A percentile compares a stretch with the other conserved stretches of the same genome.
Evolutionary conservation across 305 asterid species (phyloP).

Genomic region (Fraxinus velutina): DNA sequence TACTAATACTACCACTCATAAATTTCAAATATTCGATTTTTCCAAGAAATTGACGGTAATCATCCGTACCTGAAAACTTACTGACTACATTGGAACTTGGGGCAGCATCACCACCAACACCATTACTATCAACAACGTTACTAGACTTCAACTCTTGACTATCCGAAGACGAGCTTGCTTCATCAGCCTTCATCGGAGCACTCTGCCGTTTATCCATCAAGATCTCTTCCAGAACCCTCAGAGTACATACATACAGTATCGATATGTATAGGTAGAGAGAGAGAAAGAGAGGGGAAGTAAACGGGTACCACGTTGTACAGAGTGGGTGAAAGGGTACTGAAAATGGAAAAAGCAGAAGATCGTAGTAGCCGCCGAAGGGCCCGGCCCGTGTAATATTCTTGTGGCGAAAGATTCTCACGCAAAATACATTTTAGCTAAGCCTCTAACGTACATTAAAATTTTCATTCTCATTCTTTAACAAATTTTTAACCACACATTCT

Average conservation of each 20-base stretch:
- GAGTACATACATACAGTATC: slow-evolving; percentile 9
- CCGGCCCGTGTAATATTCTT: not conserved
- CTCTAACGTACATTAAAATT: too few species aligned
- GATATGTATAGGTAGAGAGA: not conserved
- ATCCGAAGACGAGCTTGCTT: slow-evolving; percentile 26
- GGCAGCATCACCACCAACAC: slow-evolving; percentile 15
- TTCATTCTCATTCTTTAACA: too few species aligned
- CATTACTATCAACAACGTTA: slow-evolving; percentile 7
- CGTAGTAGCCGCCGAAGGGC: not conserved
- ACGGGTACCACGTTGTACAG: slow-evolving; percentile 24
- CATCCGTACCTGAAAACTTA: slow-evolving; percentile 32
- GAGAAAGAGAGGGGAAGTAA: not conserved
- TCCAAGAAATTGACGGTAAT: not conserved
- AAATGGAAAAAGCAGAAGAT: not conserved
- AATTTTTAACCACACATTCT: too few species aligned
- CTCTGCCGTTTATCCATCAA: slow-evolving; percentile 24
- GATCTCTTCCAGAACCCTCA: slow-evolving; percentile 32
- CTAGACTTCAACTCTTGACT: slow-evolving; percentile 14
- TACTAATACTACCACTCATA: not conserved
- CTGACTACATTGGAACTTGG: slow-evolving; percentile 30
- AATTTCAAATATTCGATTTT: not conserved
- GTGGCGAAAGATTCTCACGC: not conserved
- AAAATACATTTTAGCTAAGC: not conserved
- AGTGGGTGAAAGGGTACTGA: slow-evolving; percentile 22
- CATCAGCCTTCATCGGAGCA: slow-evolving; percentile 32